Evolutionary conservation across 441 rosid species (phyloP), one percentile per base, ranked within the genome.

Genomic region (Erodium moschatum): DNA sequence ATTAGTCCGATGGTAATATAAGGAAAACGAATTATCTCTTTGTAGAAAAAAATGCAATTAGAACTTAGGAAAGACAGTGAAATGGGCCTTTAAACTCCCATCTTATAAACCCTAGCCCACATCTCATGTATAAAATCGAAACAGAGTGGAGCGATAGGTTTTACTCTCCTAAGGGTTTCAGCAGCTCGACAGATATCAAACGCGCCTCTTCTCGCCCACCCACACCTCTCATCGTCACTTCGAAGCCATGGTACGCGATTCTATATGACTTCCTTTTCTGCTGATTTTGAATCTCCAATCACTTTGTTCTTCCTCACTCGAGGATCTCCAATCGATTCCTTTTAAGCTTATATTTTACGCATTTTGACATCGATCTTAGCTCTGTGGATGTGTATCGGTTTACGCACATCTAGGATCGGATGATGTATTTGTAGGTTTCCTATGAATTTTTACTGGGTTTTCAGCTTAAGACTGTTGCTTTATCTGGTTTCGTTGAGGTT

Each of bases 131-230:
- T 46, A 46, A 46, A 46, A n/a, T 46, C 16, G 10, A 46, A 46
- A 46, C 52, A 46, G n/a, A 35, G 40, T 2, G 40, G 0, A 35
- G 0, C 40, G 9, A 35, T 8, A 35, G 15, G 16, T 46, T 46
- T n/a, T 38, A 6, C 15, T 13, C 52, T 13, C 3, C 52, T 46
- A 3, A 46, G 52, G 52, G 52, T 46, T 46, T 46, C 10, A 12
- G 52, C 52, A 46, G 52, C 52, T 46, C n/a, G 52, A 46, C 52
- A 0, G 52, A 46, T 11, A 46, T 12, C 52, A 46, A 12, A 12
- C 52, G 52, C 52, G 52, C 52, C 52, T 46, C 52, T n/a, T 46
- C 52, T 44, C 50, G n/a, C 52, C 15, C n/a, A 11, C 50, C 50
- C 15, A 46, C 52, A 46, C 52, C n/a, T 46, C 52, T 46, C 52